Conservation (phyloP, 352 stramenopile species). For the Phytophthora pistaciae region DNA sequence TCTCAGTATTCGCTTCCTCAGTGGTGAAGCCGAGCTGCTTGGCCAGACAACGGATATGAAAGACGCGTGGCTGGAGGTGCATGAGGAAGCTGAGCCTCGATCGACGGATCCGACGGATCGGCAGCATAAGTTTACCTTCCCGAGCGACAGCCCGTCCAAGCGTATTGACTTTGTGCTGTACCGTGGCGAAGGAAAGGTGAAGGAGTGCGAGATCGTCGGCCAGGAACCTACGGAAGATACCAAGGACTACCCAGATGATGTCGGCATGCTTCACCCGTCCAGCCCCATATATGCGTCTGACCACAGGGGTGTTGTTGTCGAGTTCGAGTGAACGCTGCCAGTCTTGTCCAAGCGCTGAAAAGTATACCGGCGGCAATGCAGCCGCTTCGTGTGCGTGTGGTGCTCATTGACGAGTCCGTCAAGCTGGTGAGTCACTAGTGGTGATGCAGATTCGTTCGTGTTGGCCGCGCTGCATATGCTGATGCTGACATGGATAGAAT, state of each 20-base stretch:
- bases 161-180: conserved; percentile 90
- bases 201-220: conserved; percentile 80
- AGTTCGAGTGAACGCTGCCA: conserved; percentile 49
- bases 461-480: not conserved
- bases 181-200: conserved; percentile 67
- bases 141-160: conserved; percentile 85
- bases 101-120: conserved; percentile 59
- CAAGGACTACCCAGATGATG: conserved; percentile 54
- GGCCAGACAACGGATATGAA: conserved; percentile 72
- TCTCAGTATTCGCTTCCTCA: conserved; percentile 80
- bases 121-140: conserved; percentile 82
- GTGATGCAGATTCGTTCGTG: not conserved
- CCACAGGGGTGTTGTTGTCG: conserved; percentile 82
- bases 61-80: conserved; percentile 78
- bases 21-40: conserved; percentile 62
- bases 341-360: not conserved
- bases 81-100: conserved; percentile 66
- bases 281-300: conserved; percentile 90
- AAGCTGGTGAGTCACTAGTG: not conserved
- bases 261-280: conserved; percentile 80
- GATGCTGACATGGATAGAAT: conserved; percentile 1
- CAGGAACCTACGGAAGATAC: conserved; percentile 80
- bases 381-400: too few relatives aligned
- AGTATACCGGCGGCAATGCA: not conserved
- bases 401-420: too few relatives aligned